Percentiles rank a stretch among this genome's conserved stretches.
Evolutionary conservation across 352 stramenopile species (phyloP).

Genomic region (Bremia lactucae): DNA sequence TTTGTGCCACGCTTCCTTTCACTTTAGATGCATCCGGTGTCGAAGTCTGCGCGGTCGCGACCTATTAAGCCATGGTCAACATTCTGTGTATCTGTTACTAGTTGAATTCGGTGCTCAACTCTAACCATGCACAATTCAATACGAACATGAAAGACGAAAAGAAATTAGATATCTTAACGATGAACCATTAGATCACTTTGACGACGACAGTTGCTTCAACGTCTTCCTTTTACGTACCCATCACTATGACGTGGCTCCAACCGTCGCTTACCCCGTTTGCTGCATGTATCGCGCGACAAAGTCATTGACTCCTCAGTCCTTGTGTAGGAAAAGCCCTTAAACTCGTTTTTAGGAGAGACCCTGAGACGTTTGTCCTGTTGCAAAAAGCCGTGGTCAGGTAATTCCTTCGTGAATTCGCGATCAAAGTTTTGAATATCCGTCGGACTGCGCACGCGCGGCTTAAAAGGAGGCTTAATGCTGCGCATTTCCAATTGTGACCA

Average conservation of each 20-base stretch:
- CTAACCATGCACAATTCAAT: constrained; percentile 19
- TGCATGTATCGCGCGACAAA: constrained; percentile 15
- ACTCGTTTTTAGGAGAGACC: constrained; percentile 78
- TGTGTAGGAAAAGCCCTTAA: constrained; percentile 79
- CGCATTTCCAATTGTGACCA: constrained; percentile 63
- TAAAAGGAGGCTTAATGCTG: constrained; percentile 75
- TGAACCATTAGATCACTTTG: constrained; percentile 13
- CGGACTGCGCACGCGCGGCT: constrained; percentile 62
- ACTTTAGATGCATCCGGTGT: constrained; percentile 29
- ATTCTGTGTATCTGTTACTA: constrained; percentile 18
- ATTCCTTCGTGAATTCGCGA: constrained; percentile 80
- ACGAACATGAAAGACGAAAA: constrained; percentile 9
- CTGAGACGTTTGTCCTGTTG: constrained; percentile 66
- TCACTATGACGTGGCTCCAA: constrained; percentile 21
- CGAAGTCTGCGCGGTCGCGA: constrained; percentile 29
- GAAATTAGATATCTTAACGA: constrained; percentile 17
- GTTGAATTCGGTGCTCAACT: constrained; percentile 17
- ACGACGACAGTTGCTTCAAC: constrained; percentile 17
- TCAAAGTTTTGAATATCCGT: constrained; percentile 87
- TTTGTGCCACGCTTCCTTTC: constrained; percentile 4
- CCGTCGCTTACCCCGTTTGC: constrained; percentile 23
- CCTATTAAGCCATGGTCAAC: constrained; percentile 18
- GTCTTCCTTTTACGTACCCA: constrained; percentile 29
- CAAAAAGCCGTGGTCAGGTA: constrained; percentile 63
- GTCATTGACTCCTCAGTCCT: constrained; percentile 16